Evolutionary conservation across 2,329 filamentous ascomycete species (phyloP).

Genomic region (Xylariaceae sp.): DNA sequence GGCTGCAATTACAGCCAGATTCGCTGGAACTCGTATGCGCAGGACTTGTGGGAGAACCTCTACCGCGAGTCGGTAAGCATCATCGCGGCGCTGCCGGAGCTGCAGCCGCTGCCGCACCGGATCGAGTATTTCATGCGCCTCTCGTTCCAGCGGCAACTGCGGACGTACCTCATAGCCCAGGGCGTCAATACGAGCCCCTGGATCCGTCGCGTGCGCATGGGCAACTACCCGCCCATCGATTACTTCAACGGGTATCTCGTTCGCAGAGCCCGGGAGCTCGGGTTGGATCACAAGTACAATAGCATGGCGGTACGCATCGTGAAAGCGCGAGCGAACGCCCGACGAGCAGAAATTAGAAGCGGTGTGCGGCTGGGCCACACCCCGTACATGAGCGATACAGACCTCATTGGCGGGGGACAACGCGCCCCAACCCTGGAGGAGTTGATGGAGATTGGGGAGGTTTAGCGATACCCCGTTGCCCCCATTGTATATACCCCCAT

Average conservation of each 20-base stretch:
- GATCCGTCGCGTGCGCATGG: constrained; percentile 59
- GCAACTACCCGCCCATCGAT: constrained; percentile 68
- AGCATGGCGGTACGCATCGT: constrained; percentile 69
- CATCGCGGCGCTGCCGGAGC: constrained; percentile 69
- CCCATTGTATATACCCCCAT: too few relatives aligned
- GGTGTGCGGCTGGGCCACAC: constrained; percentile 23
- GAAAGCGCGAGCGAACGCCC: constrained; percentile 57
- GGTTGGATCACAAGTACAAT: constrained; percentile 68
- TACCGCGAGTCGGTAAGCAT: constrained; percentile 71
- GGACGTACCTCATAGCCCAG: constrained; percentile 50
- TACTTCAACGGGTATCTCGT: constrained; percentile 89
- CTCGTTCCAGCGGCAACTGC: constrained; percentile 58
- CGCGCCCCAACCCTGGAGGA: constrained; percentile 10
- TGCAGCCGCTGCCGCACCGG: constrained; percentile 57
- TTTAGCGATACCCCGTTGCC: too few relatives aligned
- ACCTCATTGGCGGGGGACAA: constrained; percentile 25
- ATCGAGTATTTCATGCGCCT: constrained; percentile 53
- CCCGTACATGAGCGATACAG: constrained; percentile 29
- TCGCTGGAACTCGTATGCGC: constrained; percentile 61
- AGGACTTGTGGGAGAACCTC: constrained; percentile 64
- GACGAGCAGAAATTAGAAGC: constrained; percentile 31
- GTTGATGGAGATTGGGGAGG: constrained; percentile 4
- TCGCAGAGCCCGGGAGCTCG: constrained; percentile 64
- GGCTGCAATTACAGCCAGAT: constrained; percentile 72
- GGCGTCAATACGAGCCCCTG: constrained; percentile 61